phyloP scores from a whole-genome alignment of 2,329 filamentous ascomycete species.

The Nemania diffusa region DNA sequence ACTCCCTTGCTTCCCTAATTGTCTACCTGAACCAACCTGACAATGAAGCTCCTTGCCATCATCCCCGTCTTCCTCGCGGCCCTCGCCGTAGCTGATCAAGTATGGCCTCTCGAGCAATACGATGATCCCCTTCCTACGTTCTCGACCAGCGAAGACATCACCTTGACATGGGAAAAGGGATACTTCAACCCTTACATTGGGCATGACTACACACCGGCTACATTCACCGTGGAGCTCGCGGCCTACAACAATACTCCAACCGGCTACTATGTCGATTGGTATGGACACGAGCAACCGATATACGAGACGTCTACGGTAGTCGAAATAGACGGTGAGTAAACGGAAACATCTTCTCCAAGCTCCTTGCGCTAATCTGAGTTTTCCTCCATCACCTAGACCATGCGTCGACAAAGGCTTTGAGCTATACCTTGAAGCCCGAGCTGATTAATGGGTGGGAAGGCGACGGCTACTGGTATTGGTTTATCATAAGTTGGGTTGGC shows the following conservation, averaged over 20 bases:
- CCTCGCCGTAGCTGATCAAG: conserved; percentile 15
- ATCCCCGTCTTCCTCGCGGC: conserved; percentile 10
- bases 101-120: conserved; percentile 7
- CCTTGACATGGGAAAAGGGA: conserved; percentile 5
- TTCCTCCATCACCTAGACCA: conserved; percentile 1
- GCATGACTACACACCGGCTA: conserved; percentile 6
- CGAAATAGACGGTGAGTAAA: conserved; percentile 8
- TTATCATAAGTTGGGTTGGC: background rate
- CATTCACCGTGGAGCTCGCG: background rate
- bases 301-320: conserved; percentile 9
- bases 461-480: conserved; percentile 4
- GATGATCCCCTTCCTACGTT: background rate
- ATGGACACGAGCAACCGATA: background rate
- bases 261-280: background rate
- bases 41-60: conserved; percentile 16
- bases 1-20: background rate
- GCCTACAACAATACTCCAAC: conserved; percentile 8
- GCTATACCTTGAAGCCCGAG: conserved; percentile 7
- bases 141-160: background rate
- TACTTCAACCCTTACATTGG: conserved; percentile 13
- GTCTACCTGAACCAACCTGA: background rate
- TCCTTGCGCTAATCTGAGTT: conserved; percentile 6
- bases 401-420: conserved; percentile 5
- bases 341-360: background rate
- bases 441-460: conserved; percentile 10